phyloP scores from a whole-genome alignment of 1,284 basidiomycete genomes.

The Cutaneotrichosporon cavernicola region DNA sequence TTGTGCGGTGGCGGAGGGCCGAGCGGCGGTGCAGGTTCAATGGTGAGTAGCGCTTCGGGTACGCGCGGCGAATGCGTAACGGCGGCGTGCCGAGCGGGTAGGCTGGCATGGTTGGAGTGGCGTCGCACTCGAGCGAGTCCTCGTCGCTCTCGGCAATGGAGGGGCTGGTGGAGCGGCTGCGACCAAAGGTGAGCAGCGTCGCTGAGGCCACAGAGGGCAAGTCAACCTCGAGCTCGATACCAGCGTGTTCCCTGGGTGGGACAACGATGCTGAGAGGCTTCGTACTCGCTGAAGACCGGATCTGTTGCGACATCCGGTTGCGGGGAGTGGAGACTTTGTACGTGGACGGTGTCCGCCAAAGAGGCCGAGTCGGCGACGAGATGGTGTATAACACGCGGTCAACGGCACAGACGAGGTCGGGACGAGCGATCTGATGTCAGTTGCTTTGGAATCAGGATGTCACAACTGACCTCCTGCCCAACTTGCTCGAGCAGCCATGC shows the following conservation, averaged over 20 bases:
- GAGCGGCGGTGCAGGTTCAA: not conserved
- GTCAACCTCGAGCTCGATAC: conserved; percentile 1
- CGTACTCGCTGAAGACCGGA: not conserved
- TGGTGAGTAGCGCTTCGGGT: not conserved
- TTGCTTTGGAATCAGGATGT: no score
- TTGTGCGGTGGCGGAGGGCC: not conserved
- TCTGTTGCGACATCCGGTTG: not conserved
- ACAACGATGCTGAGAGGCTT: conserved; percentile 2
- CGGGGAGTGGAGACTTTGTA: not conserved
- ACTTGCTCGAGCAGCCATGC: conserved; percentile 25
- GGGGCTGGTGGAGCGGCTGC: not conserved
- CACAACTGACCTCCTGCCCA: conserved; percentile 15
- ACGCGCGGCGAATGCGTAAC: not conserved
- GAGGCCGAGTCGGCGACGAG: conserved; percentile 1
- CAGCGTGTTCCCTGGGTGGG: not conserved
- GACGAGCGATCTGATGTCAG: conserved; percentile 18
- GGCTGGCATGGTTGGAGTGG: not conserved
- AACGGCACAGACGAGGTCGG: conserved; percentile 16
- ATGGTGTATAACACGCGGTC: conserved; percentile 5
- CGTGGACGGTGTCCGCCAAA: not conserved
- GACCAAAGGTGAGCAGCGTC: not conserved
- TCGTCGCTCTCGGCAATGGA: not conserved
- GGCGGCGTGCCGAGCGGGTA: not conserved
- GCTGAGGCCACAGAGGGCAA: not conserved
- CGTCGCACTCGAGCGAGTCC: not conserved